phyloP scores from a whole-genome alignment of 2,329 filamentous ascomycete genomes.

The Fusarium sp. region DNA sequence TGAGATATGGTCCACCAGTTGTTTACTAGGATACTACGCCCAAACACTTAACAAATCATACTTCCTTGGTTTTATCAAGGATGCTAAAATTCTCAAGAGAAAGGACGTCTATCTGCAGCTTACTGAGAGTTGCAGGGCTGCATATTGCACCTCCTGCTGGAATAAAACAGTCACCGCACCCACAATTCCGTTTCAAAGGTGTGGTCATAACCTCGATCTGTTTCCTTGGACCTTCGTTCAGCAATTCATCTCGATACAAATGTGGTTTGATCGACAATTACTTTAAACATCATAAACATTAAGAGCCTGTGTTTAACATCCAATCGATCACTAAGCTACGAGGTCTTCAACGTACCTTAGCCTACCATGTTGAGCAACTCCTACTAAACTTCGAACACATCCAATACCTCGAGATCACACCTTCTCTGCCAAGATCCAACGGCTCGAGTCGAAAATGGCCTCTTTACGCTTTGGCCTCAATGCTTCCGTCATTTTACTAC shows the following conservation, averaged over 20 bases:
- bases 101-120: conserved; percentile 1
- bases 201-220: conserved; percentile 5
- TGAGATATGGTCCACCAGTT: conserved; percentile 10
- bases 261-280: conserved; percentile 1
- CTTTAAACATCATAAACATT: not conserved
- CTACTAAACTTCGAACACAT: not conserved
- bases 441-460: not conserved
- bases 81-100: not conserved
- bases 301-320: not conserved
- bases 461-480: not conserved
- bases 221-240: not conserved
- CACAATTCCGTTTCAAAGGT: conserved; percentile 15
- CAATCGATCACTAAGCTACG: not conserved
- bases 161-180: conserved; percentile 22
- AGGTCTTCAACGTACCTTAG: not conserved
- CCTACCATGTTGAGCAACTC: conserved; percentile 16
- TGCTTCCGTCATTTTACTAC: not conserved
- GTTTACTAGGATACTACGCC: not conserved
- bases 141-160: conserved; percentile 4
- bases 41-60: conserved; percentile 2
- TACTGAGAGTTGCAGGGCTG: conserved; percentile 3
- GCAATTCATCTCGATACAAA: not conserved
- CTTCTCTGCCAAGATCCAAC: not conserved
- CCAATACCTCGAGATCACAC: not conserved
- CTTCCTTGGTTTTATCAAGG: not conserved